Evolutionary conservation across 2,329 filamentous ascomycete species (phyloP).

Genomic region (Alternaria rosae): DNA sequence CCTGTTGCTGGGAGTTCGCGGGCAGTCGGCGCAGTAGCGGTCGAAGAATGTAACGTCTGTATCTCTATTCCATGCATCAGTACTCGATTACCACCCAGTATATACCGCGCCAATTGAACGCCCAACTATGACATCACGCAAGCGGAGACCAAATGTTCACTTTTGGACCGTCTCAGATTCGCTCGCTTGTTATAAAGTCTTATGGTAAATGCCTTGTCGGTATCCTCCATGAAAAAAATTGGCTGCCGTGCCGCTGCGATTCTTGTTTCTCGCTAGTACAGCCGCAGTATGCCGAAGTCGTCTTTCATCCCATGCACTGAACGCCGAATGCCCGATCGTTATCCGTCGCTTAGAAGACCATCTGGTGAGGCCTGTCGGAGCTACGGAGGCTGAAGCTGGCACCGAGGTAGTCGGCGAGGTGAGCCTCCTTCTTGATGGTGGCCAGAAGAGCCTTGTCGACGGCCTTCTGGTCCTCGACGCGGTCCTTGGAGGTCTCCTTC

Average conservation of each 20-base stretch:
- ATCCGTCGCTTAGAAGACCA: slow-evolving; percentile 81
- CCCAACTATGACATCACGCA: slow-evolving; percentile 45
- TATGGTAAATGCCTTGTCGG: slow-evolving; percentile 51
- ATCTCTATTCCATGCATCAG: slow-evolving; percentile 43
- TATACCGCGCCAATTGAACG: slow-evolving; percentile 31
- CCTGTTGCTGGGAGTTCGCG: slow-evolving; percentile 5
- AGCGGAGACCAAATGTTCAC: slow-evolving; percentile 44
- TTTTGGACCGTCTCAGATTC: slow-evolving; percentile 53
- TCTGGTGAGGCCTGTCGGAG: slow-evolving; percentile 99
- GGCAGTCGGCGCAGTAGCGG: slow-evolving; percentile 21
- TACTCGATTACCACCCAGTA: slow-evolving; percentile 31
- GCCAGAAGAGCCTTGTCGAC: slow-evolving; percentile 95
- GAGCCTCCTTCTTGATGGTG: slow-evolving; percentile 97
- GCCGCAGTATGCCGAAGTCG: slow-evolving; percentile 50
- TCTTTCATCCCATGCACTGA: slow-evolving; percentile 53
- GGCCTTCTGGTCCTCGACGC: slow-evolving; percentile 97
- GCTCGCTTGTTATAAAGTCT: slow-evolving; percentile 51
- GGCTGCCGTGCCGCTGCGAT: slow-evolving; percentile 45
- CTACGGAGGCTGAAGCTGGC: slow-evolving; percentile 98
- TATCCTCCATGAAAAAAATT: slow-evolving; percentile 50
- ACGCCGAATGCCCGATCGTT: slow-evolving; percentile 48
- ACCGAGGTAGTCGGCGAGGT: slow-evolving; percentile 91
- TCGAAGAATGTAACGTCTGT: slow-evolving; percentile 27
- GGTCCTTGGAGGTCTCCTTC: slow-evolving; percentile 92
- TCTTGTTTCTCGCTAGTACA: slow-evolving; percentile 49